Evolutionary conservation across 2,329 filamentous ascomycete genomes (phyloP), one percentile per base, ranked within the genome.

Genomic region (Hawksworthiomyces lignivorus): DNA sequence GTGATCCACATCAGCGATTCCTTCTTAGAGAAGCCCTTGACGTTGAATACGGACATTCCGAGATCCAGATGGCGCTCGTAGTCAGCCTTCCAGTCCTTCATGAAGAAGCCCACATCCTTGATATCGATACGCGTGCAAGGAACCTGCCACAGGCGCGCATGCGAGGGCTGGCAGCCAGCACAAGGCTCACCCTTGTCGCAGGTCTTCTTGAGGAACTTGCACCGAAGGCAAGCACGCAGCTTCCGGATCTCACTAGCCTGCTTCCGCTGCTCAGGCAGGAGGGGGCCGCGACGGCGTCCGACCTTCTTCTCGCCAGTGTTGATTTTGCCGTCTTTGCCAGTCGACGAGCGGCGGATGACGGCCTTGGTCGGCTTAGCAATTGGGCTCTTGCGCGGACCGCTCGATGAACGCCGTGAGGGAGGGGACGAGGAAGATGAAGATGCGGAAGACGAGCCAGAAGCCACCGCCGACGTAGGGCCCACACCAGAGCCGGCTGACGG

Each of bases 161-260:
- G 90, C 17, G 89, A 94, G 38, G 90, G 90, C 68, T 95, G 86
- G 69, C 90, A 97, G 36, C 90, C 90, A 55, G 83, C 85, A 64
- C 90, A 97, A 44, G 90, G 90, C 68, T 96, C 89, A 50, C 90
- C 90, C 70, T 94, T 96, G 65, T 97, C 90, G 60, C 90, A 97
- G 36, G 90, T 96, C 77, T 97, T 97, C 77, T 97, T 97, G 62
- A 97, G 73, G 71, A 96, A 97, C 69, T 96, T 96, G 77, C 90
- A 97, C 51, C 90, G 82, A 54, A 97, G 71, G 62, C 90, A 97
- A 36, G 90, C 90, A 58, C 90, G 78, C 54, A 96, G 72, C 66
- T 97, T 97, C 62, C 90, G 81, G 60, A 97, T 97, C 65, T 97
- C 90, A 56, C 89, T 92, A 20, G 90, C 90, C 64, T 96, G 90